Evolutionary conservation across 495 filamentous ascomycete genomes (phyloP), one percentile per base, ranked within the genome.

Genomic region (Tricharina praecox): DNA sequence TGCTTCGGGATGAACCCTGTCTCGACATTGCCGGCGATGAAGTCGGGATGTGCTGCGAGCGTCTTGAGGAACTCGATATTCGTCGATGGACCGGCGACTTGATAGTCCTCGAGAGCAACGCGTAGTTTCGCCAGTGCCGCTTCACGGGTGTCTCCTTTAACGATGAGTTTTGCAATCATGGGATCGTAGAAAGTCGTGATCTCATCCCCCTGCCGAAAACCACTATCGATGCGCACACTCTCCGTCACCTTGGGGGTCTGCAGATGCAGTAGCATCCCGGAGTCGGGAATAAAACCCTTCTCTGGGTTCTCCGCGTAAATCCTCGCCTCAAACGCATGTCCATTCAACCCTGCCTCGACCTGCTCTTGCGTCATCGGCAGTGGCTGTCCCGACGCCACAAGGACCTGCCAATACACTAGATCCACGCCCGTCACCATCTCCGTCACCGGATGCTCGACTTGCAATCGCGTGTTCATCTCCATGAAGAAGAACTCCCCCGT

Each of bases 391-490:
- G 87, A 82, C 1, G 90, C 90, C 7, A 96, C 79, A 46, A 86
- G 74, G 51, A 99, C 79, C 64, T 99, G 90, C 92, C 92, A 96
- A 51, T 84, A 77, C 11, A 99, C 90, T 23, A 99, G 69, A 60
- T 99, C 90, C 52, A 86, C 81, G 13, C 87, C 88, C 11, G 87
- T 95, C 24, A 96, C 81, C 78, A 86, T 90, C 65, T 99, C 90
- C 2, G 84, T 96, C 18, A 96, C 90, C 7, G 90, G 92, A 55
- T 99, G 90, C 64, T 97, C 90, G 19, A 97, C 90, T 61, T 97
- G 90, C 7, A 97, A 70, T 43, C 90, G 73, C 0, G 90, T 95
- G 66, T 97, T 97, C 90, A 96, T 96, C 65, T 97, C 90, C 90
- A 97, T 96, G 65, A 99, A 99, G 68, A 84, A 99, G 64, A 96